phyloP scores from a whole-genome alignment of 768 basidiomycete species.

The Roridomyces roridus region DNA sequence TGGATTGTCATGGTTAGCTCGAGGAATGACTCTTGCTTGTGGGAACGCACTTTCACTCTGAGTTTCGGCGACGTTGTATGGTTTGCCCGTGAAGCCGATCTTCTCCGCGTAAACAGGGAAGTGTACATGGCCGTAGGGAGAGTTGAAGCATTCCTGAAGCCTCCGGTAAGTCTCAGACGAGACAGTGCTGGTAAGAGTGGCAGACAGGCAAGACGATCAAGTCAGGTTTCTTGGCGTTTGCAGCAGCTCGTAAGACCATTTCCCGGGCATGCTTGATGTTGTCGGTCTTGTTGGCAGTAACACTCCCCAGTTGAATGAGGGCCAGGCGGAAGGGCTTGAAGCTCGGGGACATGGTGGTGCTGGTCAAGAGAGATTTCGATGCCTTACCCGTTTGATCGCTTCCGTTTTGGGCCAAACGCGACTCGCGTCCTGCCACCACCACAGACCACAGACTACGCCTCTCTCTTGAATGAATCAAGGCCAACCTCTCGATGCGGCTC shows the following conservation, averaged over 20 bases:
- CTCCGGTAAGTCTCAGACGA: neutral
- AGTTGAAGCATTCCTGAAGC: constrained; percentile 85
- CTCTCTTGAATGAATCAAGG: constrained; percentile 7
- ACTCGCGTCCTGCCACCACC: neutral
- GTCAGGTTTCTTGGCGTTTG: constrained; percentile 68
- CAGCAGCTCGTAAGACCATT: constrained; percentile 77
- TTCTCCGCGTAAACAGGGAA: constrained; percentile 87
- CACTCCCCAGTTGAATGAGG: constrained; percentile 85
- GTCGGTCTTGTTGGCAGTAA: constrained; percentile 70
- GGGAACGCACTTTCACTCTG: constrained; percentile 62
- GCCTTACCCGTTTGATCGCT: no score
- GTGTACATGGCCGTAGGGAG: constrained; percentile 78
- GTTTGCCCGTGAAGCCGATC: constrained; percentile 66
- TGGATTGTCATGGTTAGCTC: constrained; percentile 11
- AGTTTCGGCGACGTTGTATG: constrained; percentile 61
- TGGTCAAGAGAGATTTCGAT: no score
- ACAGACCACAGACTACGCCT: neutral
- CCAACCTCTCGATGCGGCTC: neutral
- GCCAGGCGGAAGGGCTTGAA: constrained; percentile 86
- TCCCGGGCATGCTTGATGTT: constrained; percentile 86
- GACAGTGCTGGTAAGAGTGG: neutral
- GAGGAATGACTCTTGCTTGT: neutral
- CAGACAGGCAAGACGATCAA: constrained; percentile 86
- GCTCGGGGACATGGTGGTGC: constrained; percentile 2
- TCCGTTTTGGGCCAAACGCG: no score